A percentile compares a stretch with the other conserved stretches of the same genome.
Evolutionary conservation across 108 stramenopile species (phyloP).

Genomic region (Cylindrotheca closterium): DNA sequence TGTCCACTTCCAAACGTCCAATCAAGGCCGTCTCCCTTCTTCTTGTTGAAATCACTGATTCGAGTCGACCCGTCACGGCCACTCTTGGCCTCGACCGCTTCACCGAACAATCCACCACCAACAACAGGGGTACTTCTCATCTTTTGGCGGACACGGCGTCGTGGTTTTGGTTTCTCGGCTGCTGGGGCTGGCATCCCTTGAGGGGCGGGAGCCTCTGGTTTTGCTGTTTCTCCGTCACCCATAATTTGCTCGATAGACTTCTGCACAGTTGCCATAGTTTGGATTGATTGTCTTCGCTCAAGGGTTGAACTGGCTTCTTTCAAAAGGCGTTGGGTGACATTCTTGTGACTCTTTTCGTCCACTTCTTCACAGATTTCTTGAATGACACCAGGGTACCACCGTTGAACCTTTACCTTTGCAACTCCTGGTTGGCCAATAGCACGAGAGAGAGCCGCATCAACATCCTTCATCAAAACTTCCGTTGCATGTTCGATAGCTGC

Average conservation of each 20-base stretch:
- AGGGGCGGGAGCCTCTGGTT: neutral
- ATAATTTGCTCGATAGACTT: slow-evolving; percentile 65
- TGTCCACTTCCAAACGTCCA: slow-evolving; percentile 4
- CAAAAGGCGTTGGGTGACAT: slow-evolving; percentile 41
- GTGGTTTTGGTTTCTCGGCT: slow-evolving; percentile 10
- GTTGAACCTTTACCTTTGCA: slow-evolving; percentile 68
- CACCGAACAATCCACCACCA: slow-evolving; percentile 96
- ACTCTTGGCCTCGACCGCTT: slow-evolving; percentile 27
- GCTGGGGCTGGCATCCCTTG: neutral
- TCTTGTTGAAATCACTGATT: slow-evolving; percentile 25
- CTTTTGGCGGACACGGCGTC: slow-evolving; percentile 50
- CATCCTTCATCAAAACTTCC: slow-evolving; percentile 50
- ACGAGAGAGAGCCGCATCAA: slow-evolving; percentile 30
- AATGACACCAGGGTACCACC: slow-evolving; percentile 78
- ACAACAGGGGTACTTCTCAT: slow-evolving; percentile 95
- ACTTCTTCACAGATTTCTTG: slow-evolving; percentile 66
- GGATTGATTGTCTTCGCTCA: slow-evolving; percentile 47
- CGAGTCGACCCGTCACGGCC: slow-evolving; percentile 14
- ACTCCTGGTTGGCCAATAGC: slow-evolving; percentile 53
- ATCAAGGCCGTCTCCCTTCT: slow-evolving; percentile 13
- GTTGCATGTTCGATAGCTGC: slow-evolving; percentile 31
- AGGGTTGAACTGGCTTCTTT: slow-evolving; percentile 47
- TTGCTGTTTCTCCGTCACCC: slow-evolving; percentile 20
- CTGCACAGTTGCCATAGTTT: slow-evolving; percentile 48
- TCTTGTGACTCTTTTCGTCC: slow-evolving; percentile 30